A percentile compares a stretch with the other conserved stretches of the same genome.
phyloP scores from a whole-genome alignment of 2,329 filamentous ascomycete genomes.

The Trichophyton benhamiae region DNA sequence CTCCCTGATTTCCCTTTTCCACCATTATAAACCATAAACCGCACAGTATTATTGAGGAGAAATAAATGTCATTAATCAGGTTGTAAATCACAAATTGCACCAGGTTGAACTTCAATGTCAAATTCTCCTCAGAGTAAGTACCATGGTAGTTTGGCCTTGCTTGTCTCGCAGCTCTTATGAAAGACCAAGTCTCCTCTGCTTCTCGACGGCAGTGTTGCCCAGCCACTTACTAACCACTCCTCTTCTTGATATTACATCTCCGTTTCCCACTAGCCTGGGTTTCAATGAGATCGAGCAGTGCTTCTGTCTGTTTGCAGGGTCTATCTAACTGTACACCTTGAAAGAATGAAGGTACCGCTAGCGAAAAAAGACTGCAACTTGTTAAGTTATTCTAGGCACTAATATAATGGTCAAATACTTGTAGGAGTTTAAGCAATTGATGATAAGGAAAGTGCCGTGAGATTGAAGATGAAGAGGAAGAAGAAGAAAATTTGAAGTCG shows the following conservation, averaged over 20 bases:
- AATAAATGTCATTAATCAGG: too few relatives aligned
- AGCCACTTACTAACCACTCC: too few relatives aligned
- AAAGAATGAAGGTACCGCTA: conserved; percentile 74
- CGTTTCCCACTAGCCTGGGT: not conserved
- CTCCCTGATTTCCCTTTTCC: not conserved
- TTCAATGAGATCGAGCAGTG: not conserved
- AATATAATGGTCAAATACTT: conserved; percentile 78
- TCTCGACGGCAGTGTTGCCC: too few relatives aligned
- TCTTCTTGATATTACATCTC: too few relatives aligned
- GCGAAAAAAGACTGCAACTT: conserved; percentile 80
- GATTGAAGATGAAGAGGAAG: conserved; percentile 19
- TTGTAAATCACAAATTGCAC: too few relatives aligned
- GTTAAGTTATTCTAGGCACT: conserved; percentile 63
- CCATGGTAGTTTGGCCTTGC: too few relatives aligned
- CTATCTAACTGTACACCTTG: conserved; percentile 96
- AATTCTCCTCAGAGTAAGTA: too few relatives aligned
- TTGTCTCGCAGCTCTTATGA: too few relatives aligned
- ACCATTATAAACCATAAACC: not conserved
- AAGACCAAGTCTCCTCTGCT: too few relatives aligned
- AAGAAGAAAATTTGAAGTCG: conserved; percentile 24
- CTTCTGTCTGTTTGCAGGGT: conserved; percentile 70
- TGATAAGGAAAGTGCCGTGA: conserved; percentile 86
- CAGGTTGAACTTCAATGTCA: too few relatives aligned
- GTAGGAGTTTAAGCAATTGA: conserved; percentile 61
- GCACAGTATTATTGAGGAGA: too few relatives aligned